A percentile compares a stretch with the other conserved stretches of the same genome.
phyloP scores from a whole-genome alignment of 2,329 filamentous ascomycete genomes.

The Trichoderma sp. region DNA sequence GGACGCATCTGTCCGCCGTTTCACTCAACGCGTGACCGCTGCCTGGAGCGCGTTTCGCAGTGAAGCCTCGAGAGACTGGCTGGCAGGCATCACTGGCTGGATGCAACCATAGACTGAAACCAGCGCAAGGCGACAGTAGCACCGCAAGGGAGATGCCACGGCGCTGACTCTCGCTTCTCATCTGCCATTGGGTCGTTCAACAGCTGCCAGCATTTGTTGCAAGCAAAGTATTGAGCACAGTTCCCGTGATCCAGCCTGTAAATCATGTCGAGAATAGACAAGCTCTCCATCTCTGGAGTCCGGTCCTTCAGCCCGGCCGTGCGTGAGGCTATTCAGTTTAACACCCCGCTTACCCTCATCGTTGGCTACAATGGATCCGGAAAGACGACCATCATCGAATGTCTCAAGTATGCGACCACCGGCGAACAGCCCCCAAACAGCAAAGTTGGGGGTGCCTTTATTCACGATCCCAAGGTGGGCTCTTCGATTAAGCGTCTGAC shows the following conservation, averaged over 20 bases:
- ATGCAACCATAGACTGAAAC: not conserved
- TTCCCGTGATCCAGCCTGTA: constrained; percentile 30
- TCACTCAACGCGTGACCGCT: constrained; percentile 31
- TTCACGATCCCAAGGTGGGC: constrained; percentile 88
- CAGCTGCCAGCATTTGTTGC: not conserved
- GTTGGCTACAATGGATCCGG: constrained; percentile 97
- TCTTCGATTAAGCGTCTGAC: not conserved
- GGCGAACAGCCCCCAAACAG: constrained; percentile 92
- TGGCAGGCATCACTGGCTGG: not conserved
- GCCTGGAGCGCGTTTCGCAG: constrained; percentile 26
- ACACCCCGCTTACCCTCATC: constrained; percentile 89
- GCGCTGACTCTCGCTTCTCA: not conserved
- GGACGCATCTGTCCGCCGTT: constrained; percentile 30
- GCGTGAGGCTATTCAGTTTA: constrained; percentile 82
- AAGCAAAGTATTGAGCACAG: not conserved
- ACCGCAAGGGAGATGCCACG: not conserved
- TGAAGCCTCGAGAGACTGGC: not conserved
- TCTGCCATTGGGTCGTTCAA: not conserved
- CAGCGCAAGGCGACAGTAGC: not conserved
- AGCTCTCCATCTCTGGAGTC: constrained; percentile 79
- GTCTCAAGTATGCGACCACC: constrained; percentile 96
- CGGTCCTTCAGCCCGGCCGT: constrained; percentile 82
- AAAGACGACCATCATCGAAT: constrained; percentile 99
- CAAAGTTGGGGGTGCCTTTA: constrained; percentile 80
- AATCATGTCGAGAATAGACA: constrained; percentile 80